Evolutionary conservation across 176 grass and related monocot genomes (phyloP), one percentile per base, ranked within the genome.

Genomic region (Eremochloa ophiuroides): DNA sequence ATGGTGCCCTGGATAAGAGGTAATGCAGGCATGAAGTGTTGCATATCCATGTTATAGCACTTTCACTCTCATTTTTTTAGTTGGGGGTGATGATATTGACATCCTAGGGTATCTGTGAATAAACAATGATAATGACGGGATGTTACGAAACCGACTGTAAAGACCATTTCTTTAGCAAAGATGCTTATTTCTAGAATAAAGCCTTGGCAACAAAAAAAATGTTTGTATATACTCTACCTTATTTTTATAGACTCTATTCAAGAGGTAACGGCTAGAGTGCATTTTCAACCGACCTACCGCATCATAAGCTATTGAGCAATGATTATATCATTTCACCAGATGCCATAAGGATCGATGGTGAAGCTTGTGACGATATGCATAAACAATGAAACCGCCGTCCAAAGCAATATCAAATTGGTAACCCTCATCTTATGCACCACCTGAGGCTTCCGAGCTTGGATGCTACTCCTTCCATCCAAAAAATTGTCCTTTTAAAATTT

Each of bases 381-480:
- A 74, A 84, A 79, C 75, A 68, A 79, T 37, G 35, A 75, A 74
- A 66, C 59, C 37, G 13, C 60, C 68, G 59, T 43, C 59, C 40
- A 73, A 18, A 53, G 25, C 33, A 77, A 56, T 31, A 73, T 64
- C 18, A 37, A 29, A 8, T 41, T 58, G 34, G 20, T 26, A 47
- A 58, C 58, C 48, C 74, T 56, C n/a, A 6, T 71, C 70, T 40
- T 16, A 81, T 55, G 82, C 51, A 17, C 61, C 60, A 42, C 8
- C 70, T n/a, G 11, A 73, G 17, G 59, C 55, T 82, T 71, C 43
- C 14, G 28, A 56, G 22, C 22, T 56, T 23, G 51, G 51, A 56
- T n/a, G 20, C 20, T 23, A 23, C 18, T 22, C 48, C 18, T n/a
- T n/a, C n/a, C n/a, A n/a, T n/a, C n/a, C n/a, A n/a, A n/a, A n/a